Base-by-base conservation (phyloP, 768 basidiomycete genomes). In the Boletus sp. region DNA sequence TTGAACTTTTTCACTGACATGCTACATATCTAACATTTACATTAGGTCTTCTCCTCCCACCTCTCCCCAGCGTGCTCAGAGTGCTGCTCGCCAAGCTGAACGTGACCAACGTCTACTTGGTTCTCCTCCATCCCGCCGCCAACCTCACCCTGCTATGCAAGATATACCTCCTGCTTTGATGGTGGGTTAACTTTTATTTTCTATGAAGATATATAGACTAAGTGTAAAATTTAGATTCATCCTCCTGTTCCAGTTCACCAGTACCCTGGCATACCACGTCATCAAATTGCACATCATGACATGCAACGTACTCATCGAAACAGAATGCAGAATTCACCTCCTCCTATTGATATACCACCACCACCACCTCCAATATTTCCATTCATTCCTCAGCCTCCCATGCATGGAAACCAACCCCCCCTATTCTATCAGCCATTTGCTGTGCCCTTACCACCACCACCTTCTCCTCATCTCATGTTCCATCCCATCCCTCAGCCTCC, bases 281-380 rank as follows among this genome's bases (percentile, higher is more conserved):
- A 52, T 47, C 12, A 8, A 12, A 52, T 56, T 52, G 49, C 28
- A 17, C 20, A 52, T 32, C 20, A 56, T 56, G n/a, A 52, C 5
- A 14, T 35, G n/a, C 49, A 51, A 51, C 3, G 3, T 14, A 28
- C 39, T 1, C 18, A 46, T 3, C 0, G 20, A 1, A 12, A 28
- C 5, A 1, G 6, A 2, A 35, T 32, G 3, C 24, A 24, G 24
- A 24, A 24, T 24, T 24, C 24, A 2, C 24, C 24, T 24, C 24
- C 24, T 24, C 24, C 24, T 24, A 24, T 24, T 24, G 24, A 24
- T 24, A 3, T 24, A 24, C 24, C 24, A 24, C 24, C 24, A 24
- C 24, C 24, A 24, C 24, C 24, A 24, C 24, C 24, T 2, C 24
- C 24, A 24, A 24, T 24, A 24, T 24, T 24, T 24, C 24, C 24